Percentiles rank a stretch among this genome's conserved stretches.
Evolutionary conservation across 2,329 filamentous ascomycete genomes (phyloP).

Genomic region (Penicillium sumatraense): DNA sequence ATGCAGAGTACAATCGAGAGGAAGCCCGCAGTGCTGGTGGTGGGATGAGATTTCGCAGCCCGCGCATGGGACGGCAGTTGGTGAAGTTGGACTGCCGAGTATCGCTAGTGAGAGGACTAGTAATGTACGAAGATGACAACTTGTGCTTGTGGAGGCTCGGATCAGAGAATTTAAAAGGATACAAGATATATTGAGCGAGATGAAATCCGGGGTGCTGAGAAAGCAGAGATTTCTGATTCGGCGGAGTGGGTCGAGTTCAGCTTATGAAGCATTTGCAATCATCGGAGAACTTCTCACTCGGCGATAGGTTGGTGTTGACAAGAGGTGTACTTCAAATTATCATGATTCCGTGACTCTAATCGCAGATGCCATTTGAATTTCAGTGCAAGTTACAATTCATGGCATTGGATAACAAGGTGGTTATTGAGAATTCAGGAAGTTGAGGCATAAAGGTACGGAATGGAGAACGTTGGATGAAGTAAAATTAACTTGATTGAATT

Average conservation of each 20-base stretch:
- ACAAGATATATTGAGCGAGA: not conserved
- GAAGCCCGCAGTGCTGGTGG: slow-evolving; percentile 12
- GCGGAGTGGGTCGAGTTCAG: slow-evolving; percentile 2
- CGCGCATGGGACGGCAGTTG: slow-evolving; percentile 26
- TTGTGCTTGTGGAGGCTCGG: not conserved
- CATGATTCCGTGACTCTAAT: too few species aligned
- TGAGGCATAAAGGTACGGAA: too few species aligned
- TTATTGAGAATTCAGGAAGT: too few species aligned
- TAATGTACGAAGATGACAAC: not conserved
- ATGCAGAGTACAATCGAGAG: slow-evolving; percentile 6
- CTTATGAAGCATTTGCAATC: slow-evolving; percentile 8
- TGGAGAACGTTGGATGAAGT: not conserved
- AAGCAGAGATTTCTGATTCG: slow-evolving; percentile 25
- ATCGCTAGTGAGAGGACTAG: not conserved
- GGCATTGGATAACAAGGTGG: too few species aligned
- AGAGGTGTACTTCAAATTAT: too few species aligned
- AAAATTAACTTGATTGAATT: not conserved
- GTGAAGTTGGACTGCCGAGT: slow-evolving; percentile 16
- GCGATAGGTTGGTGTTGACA: not conserved
- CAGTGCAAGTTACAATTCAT: too few species aligned
- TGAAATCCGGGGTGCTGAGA: slow-evolving; percentile 10
- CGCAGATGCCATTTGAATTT: too few species aligned
- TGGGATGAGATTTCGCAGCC: slow-evolving; percentile 9
- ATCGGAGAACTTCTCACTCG: too few species aligned
- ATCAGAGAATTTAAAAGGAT: not conserved